A percentile compares a stretch with the other conserved stretches of the same genome.
These are phyloP conservation scores for Sesbania bispinosa DNA, from an alignment of 306 rosid species.

Conservation along the genomic window DNA sequence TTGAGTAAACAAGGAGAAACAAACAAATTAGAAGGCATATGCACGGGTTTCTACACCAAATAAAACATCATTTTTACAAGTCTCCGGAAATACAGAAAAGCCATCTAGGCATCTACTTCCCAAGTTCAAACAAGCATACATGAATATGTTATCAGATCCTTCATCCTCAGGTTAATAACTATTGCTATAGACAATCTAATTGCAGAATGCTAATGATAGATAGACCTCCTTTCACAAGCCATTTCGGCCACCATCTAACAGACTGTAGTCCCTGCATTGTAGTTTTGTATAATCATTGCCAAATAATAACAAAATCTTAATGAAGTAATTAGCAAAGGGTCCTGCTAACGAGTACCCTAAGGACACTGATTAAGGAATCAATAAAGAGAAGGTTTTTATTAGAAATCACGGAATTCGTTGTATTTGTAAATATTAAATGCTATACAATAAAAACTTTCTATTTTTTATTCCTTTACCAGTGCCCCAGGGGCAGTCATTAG, in stretches of 20 bases:
- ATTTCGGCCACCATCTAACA: slow-evolving; percentile 15
- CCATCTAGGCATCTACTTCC: background rate
- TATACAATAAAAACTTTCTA: no score
- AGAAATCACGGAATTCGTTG: no score
- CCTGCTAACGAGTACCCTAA: no score
- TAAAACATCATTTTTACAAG: background rate
- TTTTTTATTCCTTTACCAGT: no score
- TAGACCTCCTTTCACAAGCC: slow-evolving; percentile 16
- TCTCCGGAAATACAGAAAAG: slow-evolving; percentile 2
- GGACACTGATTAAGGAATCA: no score
- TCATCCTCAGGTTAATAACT: background rate
- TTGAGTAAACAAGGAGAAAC: background rate
- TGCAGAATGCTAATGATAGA: slow-evolving; percentile 4
- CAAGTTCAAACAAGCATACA: background rate
- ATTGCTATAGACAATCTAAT: background rate
- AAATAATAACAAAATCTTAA: background rate
- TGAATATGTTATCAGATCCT: background rate
- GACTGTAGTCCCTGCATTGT: background rate
- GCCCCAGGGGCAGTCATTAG: no score
- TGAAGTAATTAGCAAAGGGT: no score
- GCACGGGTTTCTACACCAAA: background rate
- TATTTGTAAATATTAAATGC: no score
- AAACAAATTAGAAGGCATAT: background rate
- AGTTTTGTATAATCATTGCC: background rate
- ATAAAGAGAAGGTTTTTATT: no score